Evolutionary conservation across 805 yeast species (phyloP).

Genomic region (Isabelozyma rhagii): DNA sequence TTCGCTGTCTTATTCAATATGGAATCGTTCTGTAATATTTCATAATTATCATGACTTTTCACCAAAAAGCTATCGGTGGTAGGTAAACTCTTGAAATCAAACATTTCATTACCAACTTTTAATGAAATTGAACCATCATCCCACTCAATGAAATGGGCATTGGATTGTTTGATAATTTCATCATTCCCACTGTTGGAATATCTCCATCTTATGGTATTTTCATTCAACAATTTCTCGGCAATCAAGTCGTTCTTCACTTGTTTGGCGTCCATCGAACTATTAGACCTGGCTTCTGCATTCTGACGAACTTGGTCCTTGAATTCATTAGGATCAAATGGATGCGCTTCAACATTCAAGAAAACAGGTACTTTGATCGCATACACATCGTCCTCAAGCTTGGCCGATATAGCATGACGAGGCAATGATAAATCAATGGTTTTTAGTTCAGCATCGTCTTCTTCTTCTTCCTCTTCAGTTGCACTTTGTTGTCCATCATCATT

Average conservation of each 20-base stretch:
- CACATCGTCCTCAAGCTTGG: slow-evolving; percentile 32
- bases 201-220: slow-evolving; percentile 92
- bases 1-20: slow-evolving; percentile 62
- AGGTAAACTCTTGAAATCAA: slow-evolving; percentile 68
- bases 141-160: slow-evolving; percentile 90
- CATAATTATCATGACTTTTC: slow-evolving; percentile 66
- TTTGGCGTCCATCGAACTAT: slow-evolving; percentile 30
- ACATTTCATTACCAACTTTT: slow-evolving; percentile 82
- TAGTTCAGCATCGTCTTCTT: slow-evolving; percentile 29
- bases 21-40: slow-evolving; percentile 67
- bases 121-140: slow-evolving; percentile 86
- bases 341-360: slow-evolving; percentile 76
- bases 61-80: slow-evolving; percentile 71
- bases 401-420: slow-evolving; percentile 50
- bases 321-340: slow-evolving; percentile 76
- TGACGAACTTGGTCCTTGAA: slow-evolving; percentile 50
- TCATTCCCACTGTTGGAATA: slow-evolving; percentile 71
- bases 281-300: slow-evolving; percentile 29
- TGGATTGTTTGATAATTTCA: slow-evolving; percentile 79
- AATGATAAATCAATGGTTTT: slow-evolving; percentile 35
- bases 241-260: slow-evolving; percentile 46
- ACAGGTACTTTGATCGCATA: slow-evolving; percentile 71
- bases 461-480: slow-evolving; percentile 28
- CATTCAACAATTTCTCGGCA: slow-evolving; percentile 66
- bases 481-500: slow-evolving; percentile 11